Conservation (phyloP, 2,329 filamentous ascomycete species). For the Nemania sp. region DNA sequence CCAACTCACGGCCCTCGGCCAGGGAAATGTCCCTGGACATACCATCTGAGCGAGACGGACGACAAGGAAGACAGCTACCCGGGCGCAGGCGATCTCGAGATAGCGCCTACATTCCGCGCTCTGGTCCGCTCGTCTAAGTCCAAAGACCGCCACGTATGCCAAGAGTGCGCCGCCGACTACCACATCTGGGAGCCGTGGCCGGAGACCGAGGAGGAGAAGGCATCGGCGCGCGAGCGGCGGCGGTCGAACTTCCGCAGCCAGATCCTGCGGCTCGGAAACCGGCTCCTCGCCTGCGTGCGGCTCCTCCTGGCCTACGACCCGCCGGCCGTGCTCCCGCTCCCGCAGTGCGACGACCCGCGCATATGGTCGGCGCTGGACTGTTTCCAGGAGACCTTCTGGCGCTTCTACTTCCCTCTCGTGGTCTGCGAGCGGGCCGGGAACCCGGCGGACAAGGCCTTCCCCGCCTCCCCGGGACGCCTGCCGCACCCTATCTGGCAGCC, state of each 20-base stretch:
- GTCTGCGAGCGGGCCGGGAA: not conserved
- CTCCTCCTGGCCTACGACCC: constrained; percentile 12
- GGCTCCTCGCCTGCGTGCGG: constrained; percentile 12
- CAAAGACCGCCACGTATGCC: not conserved
- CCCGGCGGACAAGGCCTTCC: not conserved
- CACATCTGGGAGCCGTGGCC: constrained; percentile 20
- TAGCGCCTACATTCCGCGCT: constrained; percentile 10
- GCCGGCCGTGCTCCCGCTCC: not conserved
- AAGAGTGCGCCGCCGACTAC: constrained; percentile 2
- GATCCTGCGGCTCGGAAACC: not conserved
- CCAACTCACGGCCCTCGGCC: constrained; percentile 14
- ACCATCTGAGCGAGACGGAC: constrained; percentile 15
- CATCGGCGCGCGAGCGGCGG: not conserved
- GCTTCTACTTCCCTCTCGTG: constrained; percentile 11
- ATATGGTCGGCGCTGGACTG: constrained; percentile 8
- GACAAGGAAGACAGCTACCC: constrained; percentile 7
- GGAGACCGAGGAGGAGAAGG: constrained; percentile 7
- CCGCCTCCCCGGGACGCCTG: not conserved
- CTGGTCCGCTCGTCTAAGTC: not conserved
- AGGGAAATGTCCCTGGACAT: constrained; percentile 15
- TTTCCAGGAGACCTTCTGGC: constrained; percentile 21
- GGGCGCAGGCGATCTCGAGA: constrained; percentile 7
- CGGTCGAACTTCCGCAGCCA: constrained; percentile 9
- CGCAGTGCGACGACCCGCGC: constrained; percentile 3
- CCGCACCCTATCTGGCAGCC: not conserved